Evolutionary conservation across 441 rosid genomes (phyloP).

Genomic region (Gossypium lobatum): DNA sequence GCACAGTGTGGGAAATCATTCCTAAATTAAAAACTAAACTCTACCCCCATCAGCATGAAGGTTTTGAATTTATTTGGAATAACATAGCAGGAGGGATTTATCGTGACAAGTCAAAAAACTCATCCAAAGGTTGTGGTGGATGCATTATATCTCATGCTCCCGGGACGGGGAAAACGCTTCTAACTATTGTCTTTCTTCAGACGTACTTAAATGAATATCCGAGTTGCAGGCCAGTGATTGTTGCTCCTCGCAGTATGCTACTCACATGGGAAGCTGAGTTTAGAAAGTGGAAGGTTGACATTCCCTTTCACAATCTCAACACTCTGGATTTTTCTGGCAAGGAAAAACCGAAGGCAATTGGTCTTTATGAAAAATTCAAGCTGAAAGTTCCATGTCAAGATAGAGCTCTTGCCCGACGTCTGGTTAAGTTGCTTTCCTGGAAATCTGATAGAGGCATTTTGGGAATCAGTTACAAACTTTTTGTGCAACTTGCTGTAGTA

Average conservation of each 20-base stretch:
- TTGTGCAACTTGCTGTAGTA: conserved; percentile 30
- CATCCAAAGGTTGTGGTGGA: conserved; percentile 33
- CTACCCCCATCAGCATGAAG: conserved; percentile 68
- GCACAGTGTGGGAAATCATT: conserved; percentile 73
- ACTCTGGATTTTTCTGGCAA: conserved; percentile 26
- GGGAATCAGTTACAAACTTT: conserved; percentile 42
- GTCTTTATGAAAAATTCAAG: background rate
- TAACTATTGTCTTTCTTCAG: conserved; percentile 13
- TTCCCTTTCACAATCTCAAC: conserved; percentile 49
- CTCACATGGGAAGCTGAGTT: conserved; percentile 64
- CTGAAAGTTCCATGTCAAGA: background rate
- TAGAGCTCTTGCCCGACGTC: conserved; percentile 11
- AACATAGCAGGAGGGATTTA: conserved; percentile 59
- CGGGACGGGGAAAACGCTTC: conserved; percentile 81
- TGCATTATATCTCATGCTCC: conserved; percentile 84
- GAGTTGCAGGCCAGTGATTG: conserved; percentile 23
- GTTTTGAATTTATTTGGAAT: conserved; percentile 78
- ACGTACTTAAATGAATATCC: conserved; percentile 8
- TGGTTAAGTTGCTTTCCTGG: conserved; percentile 47
- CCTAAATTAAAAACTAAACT: conserved; percentile 43
- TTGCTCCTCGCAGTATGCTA: conserved; percentile 53
- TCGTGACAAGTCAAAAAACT: conserved; percentile 40
- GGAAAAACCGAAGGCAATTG: conserved; percentile 22
- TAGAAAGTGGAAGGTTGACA: conserved; percentile 37
- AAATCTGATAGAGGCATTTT: conserved; percentile 32